Evolutionary conservation across 768 basidiomycete genomes (phyloP), one percentile per base, ranked within the genome.

Genomic region (Trametes meyenii): DNA sequence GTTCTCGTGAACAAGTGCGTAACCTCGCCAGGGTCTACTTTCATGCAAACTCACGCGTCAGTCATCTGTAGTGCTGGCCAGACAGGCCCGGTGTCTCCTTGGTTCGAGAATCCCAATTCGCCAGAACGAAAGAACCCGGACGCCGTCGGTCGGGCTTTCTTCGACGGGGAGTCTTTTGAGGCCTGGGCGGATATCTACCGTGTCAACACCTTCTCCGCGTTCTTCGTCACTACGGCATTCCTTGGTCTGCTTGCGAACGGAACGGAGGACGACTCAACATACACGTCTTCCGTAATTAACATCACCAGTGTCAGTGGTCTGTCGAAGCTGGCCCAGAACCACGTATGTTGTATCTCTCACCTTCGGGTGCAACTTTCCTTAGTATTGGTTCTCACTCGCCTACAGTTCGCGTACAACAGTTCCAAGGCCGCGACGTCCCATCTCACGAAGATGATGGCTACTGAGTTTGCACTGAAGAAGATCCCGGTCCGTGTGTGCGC

Each of bases 1-100:
- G 83, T 92, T 54, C 82, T 94, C 4, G 84, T 93, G 38, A 94
- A 94, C 77, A 93, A 93, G 91, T 93, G 60, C 43, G 82, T 67
- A 35, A 29, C 24, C 10, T 14, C 35, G 8, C 44, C n/a, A 8
- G 17, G 51, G 13, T 17, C n/a, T 16, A 17, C 17, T 19, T 43
- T 17, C 16, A 61, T 23, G 0, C 12, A 24, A 23, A 26, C 16
- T 40, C 14, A 46, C 40, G 44, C 5, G 49, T 19, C n/a, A 26
- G 6, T 19, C 44, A 21, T 19, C 10, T 38, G 39, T 65, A 93
- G 92, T 63, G 90, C 91, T 23, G 91, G 91, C 1, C 87, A 92
- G 74, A 73, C 76, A 6, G 92, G 91, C 0, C 92, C 91, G 16
- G 60, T 67, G 0, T 84, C 87, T 1, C 66, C 64, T 1, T 90